Conservation (phyloP, 352 stramenopile species). For the Globisporangium sylvaticum region DNA sequence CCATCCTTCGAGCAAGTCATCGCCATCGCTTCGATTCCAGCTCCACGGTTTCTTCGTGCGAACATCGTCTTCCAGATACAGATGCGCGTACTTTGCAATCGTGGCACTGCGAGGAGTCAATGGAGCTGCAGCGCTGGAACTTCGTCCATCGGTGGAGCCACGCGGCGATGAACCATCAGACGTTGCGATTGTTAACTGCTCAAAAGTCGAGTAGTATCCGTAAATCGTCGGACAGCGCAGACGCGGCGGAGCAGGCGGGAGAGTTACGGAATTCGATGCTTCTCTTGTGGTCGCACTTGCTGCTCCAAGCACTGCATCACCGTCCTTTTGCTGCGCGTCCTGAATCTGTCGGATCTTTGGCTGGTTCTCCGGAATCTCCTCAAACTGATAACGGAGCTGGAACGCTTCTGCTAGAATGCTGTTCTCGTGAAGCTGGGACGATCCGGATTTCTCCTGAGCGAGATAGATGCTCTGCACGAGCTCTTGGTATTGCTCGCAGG, state of each 20-base stretch:
- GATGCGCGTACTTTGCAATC: constrained; percentile 71
- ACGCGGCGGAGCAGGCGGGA: constrained; percentile 22
- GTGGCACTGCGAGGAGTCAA: constrained; percentile 66
- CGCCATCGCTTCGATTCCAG: constrained; percentile 34
- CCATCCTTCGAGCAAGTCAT: constrained; percentile 33
- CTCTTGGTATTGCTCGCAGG: constrained; percentile 49
- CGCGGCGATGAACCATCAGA: neutral
- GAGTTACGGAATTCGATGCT: constrained; percentile 6
- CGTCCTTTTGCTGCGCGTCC: constrained; percentile 10
- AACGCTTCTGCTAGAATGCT: constrained; percentile 49
- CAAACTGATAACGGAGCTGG: constrained; percentile 57
- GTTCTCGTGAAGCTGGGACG: constrained; percentile 26
- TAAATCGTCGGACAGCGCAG: constrained; percentile 65
- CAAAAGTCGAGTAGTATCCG: constrained; percentile 72
- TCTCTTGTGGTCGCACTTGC: neutral
- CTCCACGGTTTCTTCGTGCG: constrained; percentile 53
- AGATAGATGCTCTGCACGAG: constrained; percentile 57
- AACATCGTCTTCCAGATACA: constrained; percentile 67
- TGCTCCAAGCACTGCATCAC: neutral
- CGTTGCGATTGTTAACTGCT: constrained; percentile 32
- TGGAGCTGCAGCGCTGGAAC: neutral
- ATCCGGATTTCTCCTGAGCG: constrained; percentile 40
- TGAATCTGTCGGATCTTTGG: constrained; percentile 19
- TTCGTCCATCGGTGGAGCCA: neutral
- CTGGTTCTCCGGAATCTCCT: constrained; percentile 65